phyloP scores from a whole-genome alignment of 2,329 filamentous ascomycete species.

The Aspergillus tanneri region DNA sequence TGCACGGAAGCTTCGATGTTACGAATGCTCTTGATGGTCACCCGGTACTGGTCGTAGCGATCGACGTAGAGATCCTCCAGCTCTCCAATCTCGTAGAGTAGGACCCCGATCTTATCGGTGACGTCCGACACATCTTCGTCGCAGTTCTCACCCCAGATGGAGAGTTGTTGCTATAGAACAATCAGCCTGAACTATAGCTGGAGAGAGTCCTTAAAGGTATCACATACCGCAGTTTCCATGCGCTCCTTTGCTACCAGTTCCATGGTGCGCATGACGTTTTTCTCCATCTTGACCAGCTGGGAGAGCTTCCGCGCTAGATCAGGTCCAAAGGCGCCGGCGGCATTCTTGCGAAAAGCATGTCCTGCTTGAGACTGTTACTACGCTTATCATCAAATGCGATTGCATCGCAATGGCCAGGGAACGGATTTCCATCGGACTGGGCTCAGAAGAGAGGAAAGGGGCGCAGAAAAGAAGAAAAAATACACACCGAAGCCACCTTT shows the following conservation, averaged over 20 bases:
- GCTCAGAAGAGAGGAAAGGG: background rate
- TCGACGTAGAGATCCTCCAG: conserved; percentile 98
- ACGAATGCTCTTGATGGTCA: conserved; percentile 98
- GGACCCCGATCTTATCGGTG: conserved; percentile 95
- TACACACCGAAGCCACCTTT: conserved; percentile 78
- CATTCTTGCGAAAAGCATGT: conserved; percentile 58
- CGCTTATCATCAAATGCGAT: conserved; percentile 3
- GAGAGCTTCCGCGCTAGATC: conserved; percentile 97
- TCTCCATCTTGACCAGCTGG: conserved; percentile 99
- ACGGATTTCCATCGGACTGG: conserved; percentile 1
- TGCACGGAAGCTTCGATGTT: conserved; percentile 99
- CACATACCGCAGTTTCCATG: conserved; percentile 94
- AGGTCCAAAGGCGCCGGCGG: conserved; percentile 60
- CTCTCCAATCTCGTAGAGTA: conserved; percentile 98
- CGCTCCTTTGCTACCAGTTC: conserved; percentile 92
- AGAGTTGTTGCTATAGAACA: conserved; percentile 82
- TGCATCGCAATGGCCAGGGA: background rate
- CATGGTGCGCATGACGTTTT: conserved; percentile 99
- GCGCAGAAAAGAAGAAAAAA: background rate
- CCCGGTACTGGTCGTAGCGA: conserved; percentile 97
- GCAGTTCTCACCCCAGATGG: conserved; percentile 91
- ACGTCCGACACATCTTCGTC: conserved; percentile 99
- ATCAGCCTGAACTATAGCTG: conserved; percentile 19
- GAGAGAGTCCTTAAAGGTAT: background rate
- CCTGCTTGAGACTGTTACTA: conserved; percentile 44